Conservation (phyloP, 2,329 filamentous ascomycete species). For the Fusarium longipes region DNA sequence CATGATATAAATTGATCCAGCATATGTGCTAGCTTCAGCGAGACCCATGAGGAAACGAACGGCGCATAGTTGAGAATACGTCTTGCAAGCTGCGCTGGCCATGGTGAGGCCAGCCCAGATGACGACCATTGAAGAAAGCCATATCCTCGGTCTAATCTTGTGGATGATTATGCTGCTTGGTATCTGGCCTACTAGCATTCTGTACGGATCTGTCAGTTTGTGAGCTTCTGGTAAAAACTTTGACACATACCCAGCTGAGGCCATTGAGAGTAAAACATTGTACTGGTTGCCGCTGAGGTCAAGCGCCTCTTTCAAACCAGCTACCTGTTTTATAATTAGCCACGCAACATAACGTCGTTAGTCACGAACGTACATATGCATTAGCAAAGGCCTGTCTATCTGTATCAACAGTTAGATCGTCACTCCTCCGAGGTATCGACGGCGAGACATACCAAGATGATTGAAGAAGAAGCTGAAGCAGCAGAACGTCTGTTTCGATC, state of each 20-base stretch:
- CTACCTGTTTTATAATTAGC: constrained; percentile 44
- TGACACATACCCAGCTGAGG: constrained; percentile 45
- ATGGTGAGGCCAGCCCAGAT: constrained; percentile 68
- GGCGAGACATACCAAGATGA: constrained; percentile 1
- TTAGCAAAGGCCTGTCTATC: constrained; percentile 35
- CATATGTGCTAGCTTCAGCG: constrained; percentile 47
- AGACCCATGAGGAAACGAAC: constrained; percentile 46
- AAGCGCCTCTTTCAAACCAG: constrained; percentile 58
- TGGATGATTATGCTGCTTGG: constrained; percentile 69
- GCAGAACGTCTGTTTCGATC: constrained; percentile 2
- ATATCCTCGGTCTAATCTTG: constrained; percentile 68
- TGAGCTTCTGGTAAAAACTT: rapidly evolving
- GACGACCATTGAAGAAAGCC: constrained; percentile 69
- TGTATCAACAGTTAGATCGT: rapidly evolving
- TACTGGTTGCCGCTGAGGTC: constrained; percentile 56
- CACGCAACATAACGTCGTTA: rapidly evolving
- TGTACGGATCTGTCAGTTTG: neutral
- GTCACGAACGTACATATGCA: constrained; percentile 12
- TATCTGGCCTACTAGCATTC: constrained; percentile 64
- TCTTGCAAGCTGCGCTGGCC: constrained; percentile 50
- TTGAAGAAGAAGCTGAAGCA: constrained; percentile 39
- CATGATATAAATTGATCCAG: constrained; percentile 51
- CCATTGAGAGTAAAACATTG: constrained; percentile 47
- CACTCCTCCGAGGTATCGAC: rapidly evolving
- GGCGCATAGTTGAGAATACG: constrained; percentile 45